Conservation (phyloP, 2,329 filamentous ascomycete genomes). For the Trichoderma sp. region DNA sequence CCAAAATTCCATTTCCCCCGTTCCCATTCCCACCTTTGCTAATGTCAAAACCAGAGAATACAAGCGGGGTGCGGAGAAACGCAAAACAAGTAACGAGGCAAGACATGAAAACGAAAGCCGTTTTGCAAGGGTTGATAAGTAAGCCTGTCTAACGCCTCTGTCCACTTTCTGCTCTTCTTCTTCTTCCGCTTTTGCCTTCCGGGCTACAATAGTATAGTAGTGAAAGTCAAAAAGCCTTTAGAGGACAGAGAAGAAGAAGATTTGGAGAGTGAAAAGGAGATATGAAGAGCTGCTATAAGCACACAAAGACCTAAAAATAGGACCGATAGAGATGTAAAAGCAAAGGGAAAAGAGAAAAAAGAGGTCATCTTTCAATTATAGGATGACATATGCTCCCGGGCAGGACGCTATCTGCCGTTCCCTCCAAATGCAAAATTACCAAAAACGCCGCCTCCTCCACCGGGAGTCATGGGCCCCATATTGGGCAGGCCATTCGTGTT, state of each 20-base stretch:
- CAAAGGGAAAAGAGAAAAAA: not conserved
- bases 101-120: not conserved
- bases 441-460: conserved; percentile 73
- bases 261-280: not conserved
- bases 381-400: conserved; percentile 21
- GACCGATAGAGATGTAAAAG: not conserved
- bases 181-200: too few relatives aligned
- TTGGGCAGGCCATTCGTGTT: conserved; percentile 58
- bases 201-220: not conserved
- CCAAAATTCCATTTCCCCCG: not conserved
- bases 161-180: not conserved
- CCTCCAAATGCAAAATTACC: conserved; percentile 66
- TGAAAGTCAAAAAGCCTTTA: not conserved
- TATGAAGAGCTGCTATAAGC: not conserved
- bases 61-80: not conserved
- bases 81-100: not conserved
- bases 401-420: conserved; percentile 37
- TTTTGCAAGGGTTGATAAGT: not conserved
- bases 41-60: not conserved
- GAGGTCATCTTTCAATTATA: conserved; percentile 10
- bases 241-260: not conserved
- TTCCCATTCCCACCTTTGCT: not conserved
- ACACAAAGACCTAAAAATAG: not conserved
- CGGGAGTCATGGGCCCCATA: conserved; percentile 76
- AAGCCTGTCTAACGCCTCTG: not conserved